These are phyloP conservation scores for Penicillium crystallinum DNA, from an alignment of 495 filamentous ascomycete genomes.

Conservation along the genomic window DNA sequence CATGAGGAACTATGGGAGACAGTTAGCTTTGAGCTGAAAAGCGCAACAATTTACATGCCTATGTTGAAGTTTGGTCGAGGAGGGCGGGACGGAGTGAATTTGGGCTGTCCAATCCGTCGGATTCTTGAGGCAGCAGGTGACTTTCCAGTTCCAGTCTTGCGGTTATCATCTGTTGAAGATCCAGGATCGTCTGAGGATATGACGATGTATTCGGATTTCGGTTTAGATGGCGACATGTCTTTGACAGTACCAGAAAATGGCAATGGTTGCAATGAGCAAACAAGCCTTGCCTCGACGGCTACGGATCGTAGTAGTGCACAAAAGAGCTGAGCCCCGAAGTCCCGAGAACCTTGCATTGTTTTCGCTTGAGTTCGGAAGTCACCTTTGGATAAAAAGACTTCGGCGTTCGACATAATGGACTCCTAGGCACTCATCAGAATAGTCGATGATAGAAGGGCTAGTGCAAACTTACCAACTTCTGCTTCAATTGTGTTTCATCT, in stretches of 20 bases:
- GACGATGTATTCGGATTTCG: slow-evolving; percentile 30
- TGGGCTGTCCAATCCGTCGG: slow-evolving; percentile 41
- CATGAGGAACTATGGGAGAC: slow-evolving; percentile 15
- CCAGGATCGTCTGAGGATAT: slow-evolving; percentile 37
- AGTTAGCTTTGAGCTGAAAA: neutral
- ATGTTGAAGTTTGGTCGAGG: slow-evolving; percentile 1
- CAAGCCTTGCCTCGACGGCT: slow-evolving; percentile 77
- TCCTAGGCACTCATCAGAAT: slow-evolving; percentile 20
- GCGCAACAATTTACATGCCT: slow-evolving; percentile 5
- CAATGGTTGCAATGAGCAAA: slow-evolving; percentile 86
- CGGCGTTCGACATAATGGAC: slow-evolving; percentile 34
- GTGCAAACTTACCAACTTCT: slow-evolving; percentile 41
- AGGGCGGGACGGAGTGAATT: slow-evolving; percentile 29
- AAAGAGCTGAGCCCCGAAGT: slow-evolving; percentile 85
- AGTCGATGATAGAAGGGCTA: neutral
- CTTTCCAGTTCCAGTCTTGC: slow-evolving; percentile 1
- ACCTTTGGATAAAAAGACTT: slow-evolving; percentile 48
- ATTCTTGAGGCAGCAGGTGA: slow-evolving; percentile 17
- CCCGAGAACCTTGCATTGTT: slow-evolving; percentile 68
- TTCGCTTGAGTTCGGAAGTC: slow-evolving; percentile 69
- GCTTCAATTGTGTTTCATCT: slow-evolving; percentile 51
- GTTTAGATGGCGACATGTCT: slow-evolving; percentile 36
- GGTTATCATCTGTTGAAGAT: slow-evolving; percentile 24
- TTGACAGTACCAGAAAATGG: slow-evolving; percentile 62
- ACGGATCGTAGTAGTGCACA: slow-evolving; percentile 75